phyloP scores from a whole-genome alignment of 176 grass and related monocot genomes.

The Musa beccarii region DNA sequence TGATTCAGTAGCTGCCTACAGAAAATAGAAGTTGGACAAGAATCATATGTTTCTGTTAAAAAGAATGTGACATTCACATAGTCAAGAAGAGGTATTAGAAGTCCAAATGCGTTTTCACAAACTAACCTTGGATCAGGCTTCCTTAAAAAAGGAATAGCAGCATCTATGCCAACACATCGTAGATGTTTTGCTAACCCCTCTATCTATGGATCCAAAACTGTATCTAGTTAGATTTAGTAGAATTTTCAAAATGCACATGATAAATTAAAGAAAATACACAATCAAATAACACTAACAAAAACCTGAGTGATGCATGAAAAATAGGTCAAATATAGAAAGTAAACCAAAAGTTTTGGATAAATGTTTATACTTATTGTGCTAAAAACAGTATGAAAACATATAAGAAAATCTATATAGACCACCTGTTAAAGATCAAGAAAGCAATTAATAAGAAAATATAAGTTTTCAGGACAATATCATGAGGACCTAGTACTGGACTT shows the following conservation, averaged over 20 bases:
- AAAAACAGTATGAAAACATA: too few relatives aligned
- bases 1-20: slow-evolving; percentile 77
- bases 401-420: not conserved
- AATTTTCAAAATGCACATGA: not conserved
- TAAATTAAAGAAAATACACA: not conserved
- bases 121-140: slow-evolving; percentile 84
- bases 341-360: too few relatives aligned
- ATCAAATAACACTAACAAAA: too few relatives aligned
- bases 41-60: not conserved
- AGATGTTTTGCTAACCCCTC: slow-evolving; percentile 93
- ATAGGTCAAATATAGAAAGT: too few relatives aligned
- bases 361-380: too few relatives aligned
- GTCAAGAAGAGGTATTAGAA: not conserved
- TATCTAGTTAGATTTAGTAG: slow-evolving; percentile 13
- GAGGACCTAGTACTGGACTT: too few relatives aligned
- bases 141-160: slow-evolving; percentile 58
- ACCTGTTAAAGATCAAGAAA: not conserved
- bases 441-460: not conserved
- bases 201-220: slow-evolving; percentile 41
- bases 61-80: not conserved
- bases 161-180: slow-evolving; percentile 92
- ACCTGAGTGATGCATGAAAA: too few relatives aligned
- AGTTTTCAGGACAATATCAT: too few relatives aligned
- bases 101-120: slow-evolving; percentile 1
- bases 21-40: slow-evolving; percentile 10